A percentile compares a stretch with the other conserved stretches of the same genome.
Evolutionary conservation across 2,329 filamentous ascomycete genomes (phyloP).

Genomic region (Colletotrichum noveboracense): DNA sequence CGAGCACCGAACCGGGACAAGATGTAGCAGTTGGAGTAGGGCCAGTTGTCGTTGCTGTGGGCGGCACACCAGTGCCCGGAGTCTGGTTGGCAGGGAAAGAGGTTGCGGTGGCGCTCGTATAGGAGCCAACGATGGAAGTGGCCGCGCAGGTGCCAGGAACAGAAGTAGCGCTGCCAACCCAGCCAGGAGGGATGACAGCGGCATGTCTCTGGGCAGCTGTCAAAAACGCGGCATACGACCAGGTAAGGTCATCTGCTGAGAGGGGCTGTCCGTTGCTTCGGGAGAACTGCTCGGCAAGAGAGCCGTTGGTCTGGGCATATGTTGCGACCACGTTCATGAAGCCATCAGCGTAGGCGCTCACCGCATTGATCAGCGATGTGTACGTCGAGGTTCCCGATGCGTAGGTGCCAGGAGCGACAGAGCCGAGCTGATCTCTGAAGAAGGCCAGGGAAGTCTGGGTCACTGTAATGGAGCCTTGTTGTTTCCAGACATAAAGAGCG

Average conservation of each 20-base stretch:
- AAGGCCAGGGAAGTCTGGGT: constrained; percentile 71
- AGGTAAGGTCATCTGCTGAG: constrained; percentile 72
- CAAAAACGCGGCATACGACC: constrained; percentile 76
- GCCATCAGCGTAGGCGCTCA: constrained; percentile 62
- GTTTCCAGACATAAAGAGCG: constrained; percentile 74
- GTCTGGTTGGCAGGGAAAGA: constrained; percentile 57
- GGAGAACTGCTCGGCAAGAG: constrained; percentile 71
- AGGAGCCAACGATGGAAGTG: constrained; percentile 54
- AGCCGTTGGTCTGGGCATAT: constrained; percentile 68
- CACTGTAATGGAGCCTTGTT: constrained; percentile 66
- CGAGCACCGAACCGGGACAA: constrained; percentile 50
- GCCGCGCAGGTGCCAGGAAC: constrained; percentile 55
- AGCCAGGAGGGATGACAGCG: constrained; percentile 60
- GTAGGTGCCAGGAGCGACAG: constrained; percentile 68
- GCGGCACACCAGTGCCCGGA: constrained; percentile 36
- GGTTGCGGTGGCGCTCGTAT: constrained; percentile 52
- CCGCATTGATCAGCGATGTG: constrained; percentile 60
- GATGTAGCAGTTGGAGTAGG: constrained; percentile 34
- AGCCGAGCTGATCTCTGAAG: constrained; percentile 70
- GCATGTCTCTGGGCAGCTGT: constrained; percentile 64
- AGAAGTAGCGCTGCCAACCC: constrained; percentile 53
- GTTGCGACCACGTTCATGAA: constrained; percentile 67
- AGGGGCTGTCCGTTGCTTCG: constrained; percentile 57
- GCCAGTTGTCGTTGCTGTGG: constrained; percentile 24
- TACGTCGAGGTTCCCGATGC: constrained; percentile 51